Percentiles rank a stretch among this genome's conserved stretches.
phyloP scores from a whole-genome alignment of 2,329 filamentous ascomycete genomes.

The Cordyceps farinosa region DNA sequence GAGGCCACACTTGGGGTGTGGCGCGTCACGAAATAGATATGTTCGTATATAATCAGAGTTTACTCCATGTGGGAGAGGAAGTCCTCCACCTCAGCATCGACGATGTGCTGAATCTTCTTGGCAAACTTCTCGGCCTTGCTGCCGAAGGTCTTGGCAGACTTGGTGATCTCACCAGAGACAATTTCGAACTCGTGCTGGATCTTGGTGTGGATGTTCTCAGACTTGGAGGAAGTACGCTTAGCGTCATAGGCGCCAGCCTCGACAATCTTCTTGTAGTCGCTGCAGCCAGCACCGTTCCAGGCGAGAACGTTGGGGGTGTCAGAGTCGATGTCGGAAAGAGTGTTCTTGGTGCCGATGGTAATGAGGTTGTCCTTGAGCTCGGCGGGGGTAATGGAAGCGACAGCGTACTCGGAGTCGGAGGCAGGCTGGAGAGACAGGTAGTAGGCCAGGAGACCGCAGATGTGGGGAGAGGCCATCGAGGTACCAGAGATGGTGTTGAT shows the following conservation, averaged over 20 bases:
- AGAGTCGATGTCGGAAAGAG: slow-evolving; percentile 75
- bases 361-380: slow-evolving; percentile 91
- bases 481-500: slow-evolving; percentile 99
- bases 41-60: slow-evolving; percentile 18
- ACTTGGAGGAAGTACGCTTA: slow-evolving; percentile 40
- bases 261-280: slow-evolving; percentile 85
- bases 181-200: slow-evolving; percentile 60
- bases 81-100: slow-evolving; percentile 59
- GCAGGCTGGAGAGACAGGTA: slow-evolving; percentile 93
- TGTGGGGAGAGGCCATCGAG: slow-evolving; percentile 97
- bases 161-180: slow-evolving; percentile 50
- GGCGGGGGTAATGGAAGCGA: slow-evolving; percentile 85
- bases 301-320: slow-evolving; percentile 93
- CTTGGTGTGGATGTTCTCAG: slow-evolving; percentile 59
- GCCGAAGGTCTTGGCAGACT: slow-evolving; percentile 50
- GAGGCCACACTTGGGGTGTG: not conserved
- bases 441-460: slow-evolving; percentile 95
- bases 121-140: slow-evolving; percentile 59
- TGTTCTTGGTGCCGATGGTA: slow-evolving; percentile 72
- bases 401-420: slow-evolving; percentile 84
- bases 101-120: slow-evolving; percentile 59
- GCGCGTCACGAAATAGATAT: not conserved
- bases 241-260: slow-evolving; percentile 67
- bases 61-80: slow-evolving; percentile 53
- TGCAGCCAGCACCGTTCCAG: slow-evolving; percentile 96